phyloP scores from a whole-genome alignment of 345 rosid genomes.

The Eucalyptus marginata region DNA sequence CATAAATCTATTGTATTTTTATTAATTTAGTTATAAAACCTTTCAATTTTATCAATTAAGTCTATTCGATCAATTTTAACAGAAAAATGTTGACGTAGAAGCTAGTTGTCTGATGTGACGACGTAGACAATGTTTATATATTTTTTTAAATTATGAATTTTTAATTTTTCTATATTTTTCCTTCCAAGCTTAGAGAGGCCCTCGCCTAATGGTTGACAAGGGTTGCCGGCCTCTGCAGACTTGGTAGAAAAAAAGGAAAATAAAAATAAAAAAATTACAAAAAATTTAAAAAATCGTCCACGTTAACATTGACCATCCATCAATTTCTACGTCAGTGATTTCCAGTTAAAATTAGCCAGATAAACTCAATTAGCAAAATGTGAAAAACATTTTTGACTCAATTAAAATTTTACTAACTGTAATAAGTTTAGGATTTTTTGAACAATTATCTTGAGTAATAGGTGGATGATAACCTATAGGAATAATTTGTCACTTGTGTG shows the following conservation, averaged over 20 bases:
- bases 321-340: rapidly evolving
- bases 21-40: too few species aligned
- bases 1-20: too few species aligned
- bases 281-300: too few species aligned
- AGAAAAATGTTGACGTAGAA: rapidly evolving
- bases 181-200: background rate
- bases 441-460: background rate
- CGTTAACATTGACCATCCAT: rapidly evolving
- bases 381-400: too few species aligned
- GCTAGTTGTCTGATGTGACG: rapidly evolving
- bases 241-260: background rate
- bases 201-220: background rate
- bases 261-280: too few species aligned
- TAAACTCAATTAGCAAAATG: too few species aligned
- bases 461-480: background rate
- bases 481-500: background rate
- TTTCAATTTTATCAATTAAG: too few species aligned
- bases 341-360: too few species aligned
- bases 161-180: rapidly evolving
- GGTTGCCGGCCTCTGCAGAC: rapidly evolving
- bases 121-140: too few species aligned
- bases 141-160: too few species aligned
- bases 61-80: background rate
- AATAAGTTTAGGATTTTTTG: too few species aligned
- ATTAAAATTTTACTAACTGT: too few species aligned